Conservation (phyloP, 495 filamentous ascomycete genomes). For the Daldinia loculata region DNA sequence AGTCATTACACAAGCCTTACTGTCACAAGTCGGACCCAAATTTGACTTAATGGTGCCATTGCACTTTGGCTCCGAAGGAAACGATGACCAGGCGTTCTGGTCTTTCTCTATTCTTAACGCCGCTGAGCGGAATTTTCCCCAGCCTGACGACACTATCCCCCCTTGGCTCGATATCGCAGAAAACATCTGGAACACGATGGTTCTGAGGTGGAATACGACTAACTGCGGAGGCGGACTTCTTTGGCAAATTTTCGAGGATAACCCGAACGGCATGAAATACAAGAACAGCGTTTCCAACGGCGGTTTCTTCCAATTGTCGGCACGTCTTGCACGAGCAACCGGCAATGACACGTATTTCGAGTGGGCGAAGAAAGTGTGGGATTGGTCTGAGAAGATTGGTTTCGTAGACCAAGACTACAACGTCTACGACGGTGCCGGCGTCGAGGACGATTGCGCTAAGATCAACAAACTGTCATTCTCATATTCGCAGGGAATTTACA, state of each 20-base stretch:
- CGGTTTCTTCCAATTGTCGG: constrained; percentile 72
- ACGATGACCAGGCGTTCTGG: constrained; percentile 87
- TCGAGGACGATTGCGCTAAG: constrained; percentile 54
- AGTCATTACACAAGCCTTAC: constrained; percentile 69
- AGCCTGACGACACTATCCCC: constrained; percentile 61
- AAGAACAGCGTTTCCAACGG: constrained; percentile 78
- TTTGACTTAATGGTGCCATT: constrained; percentile 65
- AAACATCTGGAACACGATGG: constrained; percentile 58
- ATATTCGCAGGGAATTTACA: constrained; percentile 71
- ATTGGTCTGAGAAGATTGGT: constrained; percentile 67
- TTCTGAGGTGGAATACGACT: constrained; percentile 71
- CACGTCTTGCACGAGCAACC: constrained; percentile 72
- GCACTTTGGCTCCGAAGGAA: constrained; percentile 62
- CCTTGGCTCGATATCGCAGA: constrained; percentile 68
- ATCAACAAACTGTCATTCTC: constrained; percentile 63
- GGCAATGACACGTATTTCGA: constrained; percentile 68
- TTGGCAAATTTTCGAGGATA: constrained; percentile 87
- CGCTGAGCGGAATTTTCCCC: constrained; percentile 75
- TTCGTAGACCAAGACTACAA: constrained; percentile 59
- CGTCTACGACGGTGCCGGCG: constrained; percentile 66
- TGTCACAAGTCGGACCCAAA: constrained; percentile 69
- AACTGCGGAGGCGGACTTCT: constrained; percentile 75
- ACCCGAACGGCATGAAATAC: constrained; percentile 74
- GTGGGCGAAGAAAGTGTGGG: constrained; percentile 76
- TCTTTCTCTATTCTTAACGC: constrained; percentile 76